Percentiles rank a stretch among this genome's conserved stretches.
phyloP scores from a whole-genome alignment of 768 basidiomycete species.

The Rhizopogon rudus region DNA sequence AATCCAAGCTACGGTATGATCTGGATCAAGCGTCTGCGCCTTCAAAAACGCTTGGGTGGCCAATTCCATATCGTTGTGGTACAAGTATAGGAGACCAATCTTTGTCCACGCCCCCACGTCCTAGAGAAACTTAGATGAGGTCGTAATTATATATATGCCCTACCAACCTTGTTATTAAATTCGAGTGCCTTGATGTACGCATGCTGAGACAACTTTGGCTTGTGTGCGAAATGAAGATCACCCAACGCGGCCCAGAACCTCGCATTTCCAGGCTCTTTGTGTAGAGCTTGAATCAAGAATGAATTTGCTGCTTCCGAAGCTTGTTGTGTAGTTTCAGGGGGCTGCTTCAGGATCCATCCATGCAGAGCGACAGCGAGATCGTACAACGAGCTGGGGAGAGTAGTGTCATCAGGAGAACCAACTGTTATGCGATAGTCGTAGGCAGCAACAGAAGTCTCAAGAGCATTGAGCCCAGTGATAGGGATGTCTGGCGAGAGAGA shows the following conservation, averaged over 20 bases:
- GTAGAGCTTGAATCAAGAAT: constrained; percentile 67
- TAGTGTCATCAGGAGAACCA: constrained; percentile 43
- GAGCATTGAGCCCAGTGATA: constrained; percentile 30
- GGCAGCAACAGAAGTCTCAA: constrained; percentile 51
- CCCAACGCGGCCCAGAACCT: constrained; percentile 83
- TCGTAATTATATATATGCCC: not conserved
- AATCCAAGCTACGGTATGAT: constrained; percentile 84
- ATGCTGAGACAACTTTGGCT: constrained; percentile 80
- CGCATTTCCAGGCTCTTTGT: constrained; percentile 65
- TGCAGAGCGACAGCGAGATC: constrained; percentile 68
- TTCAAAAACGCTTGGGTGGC: constrained; percentile 83
- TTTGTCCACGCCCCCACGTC: constrained; percentile 79
- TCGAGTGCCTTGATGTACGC: constrained; percentile 89
- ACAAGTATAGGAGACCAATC: constrained; percentile 81
- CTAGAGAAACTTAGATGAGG: constrained; percentile 30
- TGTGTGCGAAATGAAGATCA: constrained; percentile 57
- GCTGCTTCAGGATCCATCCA: constrained; percentile 35
- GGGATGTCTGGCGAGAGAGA: constrained; percentile 15
- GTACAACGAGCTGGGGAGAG: constrained; percentile 59
- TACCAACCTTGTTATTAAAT: constrained; percentile 70
- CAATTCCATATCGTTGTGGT: constrained; percentile 73
- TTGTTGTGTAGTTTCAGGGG: constrained; percentile 10
- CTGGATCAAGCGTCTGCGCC: constrained; percentile 90
- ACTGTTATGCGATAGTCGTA: constrained; percentile 61
- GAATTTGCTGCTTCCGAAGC: constrained; percentile 40